Evolutionary conservation across 306 rosid species (phyloP).

Genomic region (Vigna mungo): DNA sequence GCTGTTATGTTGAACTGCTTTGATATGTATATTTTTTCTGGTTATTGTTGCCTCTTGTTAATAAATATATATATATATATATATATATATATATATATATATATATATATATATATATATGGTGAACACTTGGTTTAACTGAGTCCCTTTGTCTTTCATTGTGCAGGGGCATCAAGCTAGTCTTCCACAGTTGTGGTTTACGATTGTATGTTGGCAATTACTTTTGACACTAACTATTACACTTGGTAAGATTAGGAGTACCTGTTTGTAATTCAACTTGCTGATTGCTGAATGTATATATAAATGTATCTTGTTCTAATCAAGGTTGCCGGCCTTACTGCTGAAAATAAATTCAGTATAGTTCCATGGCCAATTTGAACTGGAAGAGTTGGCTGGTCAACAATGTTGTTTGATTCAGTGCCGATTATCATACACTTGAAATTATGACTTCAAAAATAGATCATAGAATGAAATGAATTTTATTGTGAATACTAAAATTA

Average conservation of each 20-base stretch:
- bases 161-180: slow-evolving; percentile 68
- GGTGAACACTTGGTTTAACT: slow-evolving; percentile 31
- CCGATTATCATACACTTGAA: not conserved
- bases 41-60: slow-evolving; percentile 1
- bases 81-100: slow-evolving; percentile 5
- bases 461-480: not conserved
- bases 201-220: slow-evolving; percentile 29
- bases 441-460: not conserved
- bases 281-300: slow-evolving; percentile 30
- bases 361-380: slow-evolving; percentile 6
- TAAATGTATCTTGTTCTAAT: slow-evolving; percentile 12
- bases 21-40: not conserved
- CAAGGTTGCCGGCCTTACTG: slow-evolving; percentile 14
- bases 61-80: not conserved
- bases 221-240: not conserved
- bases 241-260: slow-evolving; percentile 27
- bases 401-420: not conserved
- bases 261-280: slow-evolving; percentile 39
- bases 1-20: slow-evolving; percentile 15
- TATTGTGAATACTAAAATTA: too few species aligned
- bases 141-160: not conserved
- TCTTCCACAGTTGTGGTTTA: slow-evolving; percentile 8
- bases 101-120: not conserved
- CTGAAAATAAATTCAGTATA: slow-evolving; percentile 12
- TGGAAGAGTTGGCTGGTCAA: not conserved